Evolutionary conservation across 2,329 filamentous ascomycete species (phyloP), one percentile per base, ranked within the genome.

Genomic region (Zelopaecilomyces penicillatus): DNA sequence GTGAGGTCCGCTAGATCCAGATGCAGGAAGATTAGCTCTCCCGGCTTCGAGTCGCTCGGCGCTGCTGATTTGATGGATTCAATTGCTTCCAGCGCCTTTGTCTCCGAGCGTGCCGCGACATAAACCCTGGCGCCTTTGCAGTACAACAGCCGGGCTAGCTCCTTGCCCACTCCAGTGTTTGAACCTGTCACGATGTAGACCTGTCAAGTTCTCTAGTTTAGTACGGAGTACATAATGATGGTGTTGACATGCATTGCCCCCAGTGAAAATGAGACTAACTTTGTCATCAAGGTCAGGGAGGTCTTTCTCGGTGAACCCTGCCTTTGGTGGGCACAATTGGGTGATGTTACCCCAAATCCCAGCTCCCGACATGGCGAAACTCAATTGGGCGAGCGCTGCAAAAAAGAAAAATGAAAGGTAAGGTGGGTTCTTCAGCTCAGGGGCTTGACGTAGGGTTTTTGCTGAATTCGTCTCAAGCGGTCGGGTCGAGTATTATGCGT

Each of bases 101-200:
- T 52, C 12, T 63, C 52, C 1, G 64, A 69, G 19, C 76, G 71
- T 0, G 68, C 69, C 7, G 73, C 71, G 37, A 78, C 57, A 56
- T 78, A 80, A 30, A 80, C 70, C 5, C 64, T 77, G 33, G 65
- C 75, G 42, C 75, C 72, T n/a, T 65, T 67, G 4, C 61, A 54
- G 55, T 80, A 81, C 8, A 81, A 64, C 6, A 80, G 70, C 35
- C 66, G 66, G 36, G 63, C 63, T 6, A 79, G 63, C 46, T 76
- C 71, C 40, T 69, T 67, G 8, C 76, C 76, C 3, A 78, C 62
- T 65, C 62, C 61, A 0, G 55, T 57, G 39, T 61, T 62, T 28
- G 59, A 52, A 26, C 62, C 62, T 1, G 62, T 80, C 4, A 81
- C 68, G 43, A 80, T 69, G 58, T 66, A 70, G 26, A 77, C 71